These are phyloP conservation scores for Senna siamea DNA, from an alignment of 306 rosid species.

Conservation along the genomic window DNA sequence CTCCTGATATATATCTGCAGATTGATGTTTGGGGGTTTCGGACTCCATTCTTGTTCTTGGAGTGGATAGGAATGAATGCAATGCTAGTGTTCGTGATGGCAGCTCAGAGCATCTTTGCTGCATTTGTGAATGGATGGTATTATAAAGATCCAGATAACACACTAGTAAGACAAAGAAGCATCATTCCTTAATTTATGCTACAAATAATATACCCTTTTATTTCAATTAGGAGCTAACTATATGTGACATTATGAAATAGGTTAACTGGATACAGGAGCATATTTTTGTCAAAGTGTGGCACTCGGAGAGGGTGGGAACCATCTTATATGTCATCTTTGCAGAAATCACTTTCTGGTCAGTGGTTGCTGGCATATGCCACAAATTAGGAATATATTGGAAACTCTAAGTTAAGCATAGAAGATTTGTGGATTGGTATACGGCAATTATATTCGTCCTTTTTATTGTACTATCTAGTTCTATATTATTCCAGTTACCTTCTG, in stretches of 20 bases:
- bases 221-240: neutral
- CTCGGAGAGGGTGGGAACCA: conserved; percentile 74
- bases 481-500: conserved; percentile 1
- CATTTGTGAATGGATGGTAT: conserved; percentile 88
- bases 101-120: conserved; percentile 87
- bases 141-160: conserved; percentile 52
- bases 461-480: neutral
- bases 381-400: conserved; percentile 79
- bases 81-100: conserved; percentile 93
- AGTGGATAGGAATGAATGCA: conserved; percentile 97
- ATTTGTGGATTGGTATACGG: conserved; percentile 15
- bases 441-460: conserved; percentile 3
- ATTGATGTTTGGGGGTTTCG: conserved; percentile 82
- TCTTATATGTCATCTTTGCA: conserved; percentile 80
- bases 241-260: conserved; percentile 47
- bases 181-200: neutral
- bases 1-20: conserved; percentile 51
- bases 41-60: conserved; percentile 74
- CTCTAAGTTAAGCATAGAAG: conserved; percentile 38
- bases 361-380: conserved; percentile 85
- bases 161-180: conserved; percentile 50
- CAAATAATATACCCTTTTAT: neutral
- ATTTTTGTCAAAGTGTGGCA: conserved; percentile 81
- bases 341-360: conserved; percentile 82
- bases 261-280: conserved; percentile 77